phyloP scores from a whole-genome alignment of 306 rosid species.

The Pyrus pyrifolia region DNA sequence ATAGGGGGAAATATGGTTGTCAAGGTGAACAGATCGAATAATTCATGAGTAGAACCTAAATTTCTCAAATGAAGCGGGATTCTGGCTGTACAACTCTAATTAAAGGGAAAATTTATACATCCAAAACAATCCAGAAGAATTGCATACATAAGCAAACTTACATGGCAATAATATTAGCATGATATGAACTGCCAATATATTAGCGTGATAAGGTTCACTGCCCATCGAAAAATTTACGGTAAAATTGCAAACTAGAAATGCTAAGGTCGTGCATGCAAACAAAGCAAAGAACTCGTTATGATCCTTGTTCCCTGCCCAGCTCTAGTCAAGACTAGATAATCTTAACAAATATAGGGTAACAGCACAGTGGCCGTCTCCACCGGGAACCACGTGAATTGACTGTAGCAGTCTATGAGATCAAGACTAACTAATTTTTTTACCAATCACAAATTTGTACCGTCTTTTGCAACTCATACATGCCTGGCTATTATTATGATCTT shows the following conservation, averaged over 20 bases:
- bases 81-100: neutral
- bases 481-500: neutral
- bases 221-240: neutral
- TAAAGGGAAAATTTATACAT: neutral
- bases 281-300: neutral
- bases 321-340: neutral
- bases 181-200: neutral
- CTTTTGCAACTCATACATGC: neutral
- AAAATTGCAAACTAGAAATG: neutral
- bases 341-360: neutral
- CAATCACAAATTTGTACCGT: neutral
- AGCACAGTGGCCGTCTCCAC: neutral
- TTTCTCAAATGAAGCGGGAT: neutral
- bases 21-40: slow-evolving; percentile 9
- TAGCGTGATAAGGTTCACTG: neutral
- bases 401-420: neutral
- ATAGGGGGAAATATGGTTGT: neutral
- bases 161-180: no score
- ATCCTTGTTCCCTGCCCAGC: neutral
- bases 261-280: neutral
- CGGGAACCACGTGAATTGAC: neutral
- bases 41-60: neutral
- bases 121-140: neutral
- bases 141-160: neutral
- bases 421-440: neutral